phyloP scores from a whole-genome alignment of 2,329 filamentous ascomycete species.

The Colletotrichum eremochloae region DNA sequence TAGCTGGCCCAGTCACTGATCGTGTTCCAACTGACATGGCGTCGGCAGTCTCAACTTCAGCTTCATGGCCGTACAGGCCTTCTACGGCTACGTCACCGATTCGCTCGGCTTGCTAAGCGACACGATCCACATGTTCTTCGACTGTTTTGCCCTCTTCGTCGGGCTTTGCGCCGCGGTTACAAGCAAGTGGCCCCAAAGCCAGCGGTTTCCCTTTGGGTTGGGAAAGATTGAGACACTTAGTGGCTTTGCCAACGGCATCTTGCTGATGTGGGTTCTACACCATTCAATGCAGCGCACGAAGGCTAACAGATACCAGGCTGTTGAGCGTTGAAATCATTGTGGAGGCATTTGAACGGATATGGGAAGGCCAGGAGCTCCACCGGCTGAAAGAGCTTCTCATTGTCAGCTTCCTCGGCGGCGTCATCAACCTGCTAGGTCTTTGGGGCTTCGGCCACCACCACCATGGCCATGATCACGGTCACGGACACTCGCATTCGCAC shows the following conservation, averaged over 20 bases:
- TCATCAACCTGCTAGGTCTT: slow-evolving; percentile 94
- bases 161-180: slow-evolving; percentile 93
- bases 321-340: slow-evolving; percentile 97
- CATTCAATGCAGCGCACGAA: rapidly evolving
- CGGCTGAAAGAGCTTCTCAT: slow-evolving; percentile 88
- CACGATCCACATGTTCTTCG: slow-evolving; percentile 99
- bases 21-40: slow-evolving; percentile 33
- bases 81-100: slow-evolving; percentile 93
- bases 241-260: slow-evolving; percentile 95
- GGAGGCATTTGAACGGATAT: slow-evolving; percentile 89
- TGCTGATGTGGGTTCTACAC: slow-evolving; percentile 77
- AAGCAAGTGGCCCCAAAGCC: slow-evolving; percentile 94
- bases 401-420: slow-evolving; percentile 86
- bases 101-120: slow-evolving; percentile 96
- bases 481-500: slow-evolving; percentile 53
- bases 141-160: slow-evolving; percentile 92
- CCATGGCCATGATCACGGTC: slow-evolving; percentile 62
- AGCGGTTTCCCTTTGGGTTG: slow-evolving; percentile 92
- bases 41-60: slow-evolving; percentile 82
- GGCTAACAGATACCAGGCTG: slow-evolving; percentile 65
- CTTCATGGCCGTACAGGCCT: slow-evolving; percentile 95
- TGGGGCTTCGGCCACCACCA: slow-evolving; percentile 83
- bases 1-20: background rate
- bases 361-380: slow-evolving; percentile 86
- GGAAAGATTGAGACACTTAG: slow-evolving; percentile 97